These are phyloP conservation scores for Ogataea ganodermae DNA, from an alignment of 805 yeast species.

Conservation along the genomic window DNA sequence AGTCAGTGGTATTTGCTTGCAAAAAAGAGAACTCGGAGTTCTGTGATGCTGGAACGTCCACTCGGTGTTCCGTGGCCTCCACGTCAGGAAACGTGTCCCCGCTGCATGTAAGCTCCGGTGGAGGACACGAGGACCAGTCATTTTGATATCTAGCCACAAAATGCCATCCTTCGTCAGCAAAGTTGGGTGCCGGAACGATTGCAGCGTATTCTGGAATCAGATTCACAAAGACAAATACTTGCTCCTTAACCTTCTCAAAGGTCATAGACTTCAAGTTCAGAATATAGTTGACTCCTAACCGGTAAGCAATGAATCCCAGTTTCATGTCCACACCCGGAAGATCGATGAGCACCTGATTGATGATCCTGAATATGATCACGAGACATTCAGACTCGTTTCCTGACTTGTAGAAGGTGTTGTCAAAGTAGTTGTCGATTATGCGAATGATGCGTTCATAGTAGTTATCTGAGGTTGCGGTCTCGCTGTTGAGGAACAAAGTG, in stretches of 20 bases:
- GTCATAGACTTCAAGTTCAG: slow-evolving; percentile 42
- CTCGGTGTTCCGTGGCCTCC: slow-evolving; percentile 1
- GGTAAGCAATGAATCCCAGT: slow-evolving; percentile 40
- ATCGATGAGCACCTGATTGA: slow-evolving; percentile 47
- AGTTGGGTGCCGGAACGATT: slow-evolving; percentile 28
- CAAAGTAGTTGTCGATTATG: slow-evolving; percentile 18
- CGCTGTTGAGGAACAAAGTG: slow-evolving; percentile 13
- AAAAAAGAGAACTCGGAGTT: neutral
- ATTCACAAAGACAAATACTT: slow-evolving; percentile 47
- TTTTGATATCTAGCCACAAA: neutral
- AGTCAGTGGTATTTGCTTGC: neutral
- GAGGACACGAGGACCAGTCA: neutral
- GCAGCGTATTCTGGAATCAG: slow-evolving; percentile 44
- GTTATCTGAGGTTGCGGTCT: slow-evolving; percentile 3
- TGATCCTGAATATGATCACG: slow-evolving; percentile 41
- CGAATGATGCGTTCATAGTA: slow-evolving; percentile 20
- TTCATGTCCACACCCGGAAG: slow-evolving; percentile 43
- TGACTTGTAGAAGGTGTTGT: slow-evolving; percentile 16
- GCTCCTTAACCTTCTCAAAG: slow-evolving; percentile 44
- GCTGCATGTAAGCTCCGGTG: neutral
- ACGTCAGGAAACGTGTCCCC: slow-evolving; percentile 1
- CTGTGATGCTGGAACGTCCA: slow-evolving; percentile 6
- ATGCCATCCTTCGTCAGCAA: slow-evolving; percentile 2
- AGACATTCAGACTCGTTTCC: slow-evolving; percentile 30
- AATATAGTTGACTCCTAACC: slow-evolving; percentile 40